Percentiles rank a stretch among this genome's conserved stretches.
Conservation (phyloP, 2,329 filamentous ascomycete species). For the Aspergillus oerlinghausenensis region DNA sequence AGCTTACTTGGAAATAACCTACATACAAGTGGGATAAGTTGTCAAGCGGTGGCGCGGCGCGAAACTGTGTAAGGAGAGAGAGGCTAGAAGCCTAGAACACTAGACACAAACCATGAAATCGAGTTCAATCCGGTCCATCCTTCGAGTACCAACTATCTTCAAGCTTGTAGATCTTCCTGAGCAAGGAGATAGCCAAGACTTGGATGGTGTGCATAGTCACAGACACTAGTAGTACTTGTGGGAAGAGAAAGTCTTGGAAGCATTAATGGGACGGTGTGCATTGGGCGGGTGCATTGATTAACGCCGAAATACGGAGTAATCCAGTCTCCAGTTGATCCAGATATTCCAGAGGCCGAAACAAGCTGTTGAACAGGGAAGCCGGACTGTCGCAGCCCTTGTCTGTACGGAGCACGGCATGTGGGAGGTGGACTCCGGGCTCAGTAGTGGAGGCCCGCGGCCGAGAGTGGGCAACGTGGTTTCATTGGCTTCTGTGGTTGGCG, state of each 20-base stretch:
- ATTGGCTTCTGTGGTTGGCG: constrained; percentile 28
- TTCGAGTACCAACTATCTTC: not conserved
- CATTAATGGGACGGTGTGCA: not conserved
- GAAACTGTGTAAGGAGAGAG: no score
- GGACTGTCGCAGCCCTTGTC: not conserved
- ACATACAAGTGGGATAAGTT: no score
- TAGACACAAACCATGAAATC: no score
- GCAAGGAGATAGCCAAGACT: not conserved
- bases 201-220: not conserved
- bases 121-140: no score
- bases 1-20: no score
- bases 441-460: not conserved
- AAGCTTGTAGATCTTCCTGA: not conserved
- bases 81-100: no score
- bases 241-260: not conserved
- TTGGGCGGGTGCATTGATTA: not conserved
- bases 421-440: not conserved
- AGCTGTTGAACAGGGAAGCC: not conserved
- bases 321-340: not conserved
- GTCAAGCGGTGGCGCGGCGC: no score
- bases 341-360: not conserved
- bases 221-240: not conserved
- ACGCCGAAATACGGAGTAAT: not conserved
- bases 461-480: constrained; percentile 24
- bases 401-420: not conserved